A percentile compares a stretch with the other conserved stretches of the same genome.
Conservation (phyloP, 495 filamentous ascomycete species). For the Astrothelium macrocarpum region DNA sequence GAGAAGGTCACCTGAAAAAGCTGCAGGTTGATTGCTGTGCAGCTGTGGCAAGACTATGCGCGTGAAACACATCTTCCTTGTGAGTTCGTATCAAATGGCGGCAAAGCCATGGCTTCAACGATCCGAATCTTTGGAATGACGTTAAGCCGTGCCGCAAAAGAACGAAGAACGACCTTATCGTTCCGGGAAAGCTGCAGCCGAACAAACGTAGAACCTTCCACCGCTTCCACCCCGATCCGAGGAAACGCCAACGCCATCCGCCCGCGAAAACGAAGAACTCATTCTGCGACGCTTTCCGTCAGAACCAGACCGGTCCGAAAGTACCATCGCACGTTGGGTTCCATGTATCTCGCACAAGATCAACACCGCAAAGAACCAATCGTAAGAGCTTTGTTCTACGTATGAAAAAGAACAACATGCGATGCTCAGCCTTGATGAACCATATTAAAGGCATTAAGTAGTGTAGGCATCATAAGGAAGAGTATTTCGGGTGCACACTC, state of each 20-base stretch:
- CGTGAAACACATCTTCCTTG: neutral
- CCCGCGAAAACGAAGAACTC: neutral
- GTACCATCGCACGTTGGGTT: no score
- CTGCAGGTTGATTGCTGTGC: no score
- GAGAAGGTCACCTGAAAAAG: no score
- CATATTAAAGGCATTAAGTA: no score
- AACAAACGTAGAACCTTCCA: neutral
- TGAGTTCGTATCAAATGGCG: neutral
- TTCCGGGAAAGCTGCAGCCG: neutral
- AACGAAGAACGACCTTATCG: neutral
- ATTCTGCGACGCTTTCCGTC: neutral
- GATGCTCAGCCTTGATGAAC: no score
- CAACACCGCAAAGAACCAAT: neutral
- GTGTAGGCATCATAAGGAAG: no score
- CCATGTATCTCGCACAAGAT: no score
- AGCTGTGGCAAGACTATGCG: no score
- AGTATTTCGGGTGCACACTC: no score
- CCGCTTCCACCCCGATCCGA: neutral
- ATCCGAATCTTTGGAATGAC: neutral
- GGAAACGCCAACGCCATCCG: neutral
- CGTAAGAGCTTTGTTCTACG: no score
- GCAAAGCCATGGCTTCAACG: neutral
- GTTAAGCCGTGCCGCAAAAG: neutral
- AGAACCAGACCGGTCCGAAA: no score
- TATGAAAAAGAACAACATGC: no score